These are phyloP conservation scores for Tylopilus plumbeoviolaceoides DNA, from an alignment of 768 basidiomycete genomes.

Conservation along the genomic window DNA sequence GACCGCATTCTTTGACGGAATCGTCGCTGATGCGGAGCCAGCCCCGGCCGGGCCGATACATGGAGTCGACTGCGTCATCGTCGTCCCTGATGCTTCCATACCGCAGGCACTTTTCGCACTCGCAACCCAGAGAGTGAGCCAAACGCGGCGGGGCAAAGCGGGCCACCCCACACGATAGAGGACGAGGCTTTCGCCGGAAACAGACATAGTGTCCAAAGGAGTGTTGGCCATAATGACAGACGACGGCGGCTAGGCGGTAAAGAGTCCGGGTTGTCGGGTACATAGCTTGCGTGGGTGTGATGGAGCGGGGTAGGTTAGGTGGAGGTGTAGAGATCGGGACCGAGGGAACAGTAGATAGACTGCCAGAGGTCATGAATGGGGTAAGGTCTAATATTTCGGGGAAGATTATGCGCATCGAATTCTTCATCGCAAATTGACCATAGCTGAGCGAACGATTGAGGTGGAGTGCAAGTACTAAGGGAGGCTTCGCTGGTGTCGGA, in stretches of 20 bases:
- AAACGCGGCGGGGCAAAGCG: slow-evolving; percentile 40
- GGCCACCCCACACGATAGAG: slow-evolving; percentile 33
- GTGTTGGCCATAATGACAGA: slow-evolving; percentile 92
- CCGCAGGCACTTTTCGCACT: slow-evolving; percentile 42
- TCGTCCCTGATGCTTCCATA: slow-evolving; percentile 59
- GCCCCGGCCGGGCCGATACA: slow-evolving; percentile 48
- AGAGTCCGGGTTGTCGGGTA: slow-evolving; percentile 57
- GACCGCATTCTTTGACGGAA: slow-evolving; percentile 67
- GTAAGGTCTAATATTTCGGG: slow-evolving; percentile 88
- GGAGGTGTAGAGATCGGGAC: slow-evolving; percentile 67
- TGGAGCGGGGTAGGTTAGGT: slow-evolving; percentile 43
- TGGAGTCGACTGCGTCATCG: slow-evolving; percentile 34
- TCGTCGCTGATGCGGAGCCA: slow-evolving; percentile 93
- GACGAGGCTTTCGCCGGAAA: slow-evolving; percentile 77
- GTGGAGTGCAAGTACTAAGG: slow-evolving; percentile 81
- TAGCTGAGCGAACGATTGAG: slow-evolving; percentile 89
- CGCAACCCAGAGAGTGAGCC: slow-evolving; percentile 42
- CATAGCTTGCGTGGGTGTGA: slow-evolving; percentile 54
- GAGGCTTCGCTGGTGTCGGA: slow-evolving; percentile 53
- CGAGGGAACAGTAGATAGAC: slow-evolving; percentile 65
- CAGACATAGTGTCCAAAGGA: slow-evolving; percentile 95
- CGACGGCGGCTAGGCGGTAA: slow-evolving; percentile 81
- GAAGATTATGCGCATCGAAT: slow-evolving; percentile 74
- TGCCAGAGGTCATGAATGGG: slow-evolving; percentile 80
- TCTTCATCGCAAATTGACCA: slow-evolving; percentile 75